Evolutionary conservation across 331 rosid genomes (phyloP).

Genomic region (Dryas integrifolia): DNA sequence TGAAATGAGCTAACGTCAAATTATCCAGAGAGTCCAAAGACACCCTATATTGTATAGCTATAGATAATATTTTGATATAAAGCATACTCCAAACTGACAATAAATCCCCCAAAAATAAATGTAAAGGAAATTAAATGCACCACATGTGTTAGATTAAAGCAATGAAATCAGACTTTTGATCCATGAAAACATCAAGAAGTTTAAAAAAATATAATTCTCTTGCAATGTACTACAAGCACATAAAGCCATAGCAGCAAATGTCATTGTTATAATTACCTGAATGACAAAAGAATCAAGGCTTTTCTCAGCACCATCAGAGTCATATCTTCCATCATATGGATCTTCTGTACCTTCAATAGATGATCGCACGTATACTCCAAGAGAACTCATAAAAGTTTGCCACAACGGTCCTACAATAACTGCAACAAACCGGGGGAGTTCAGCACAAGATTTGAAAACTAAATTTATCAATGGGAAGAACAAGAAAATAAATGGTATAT

Average conservation of each 20-base stretch:
- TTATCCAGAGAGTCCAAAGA: too few relatives aligned
- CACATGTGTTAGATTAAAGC: not conserved
- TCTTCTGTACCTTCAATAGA: constrained; percentile 78
- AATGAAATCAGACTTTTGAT: not conserved
- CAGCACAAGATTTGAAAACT: constrained; percentile 21
- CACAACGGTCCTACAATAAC: constrained; percentile 75
- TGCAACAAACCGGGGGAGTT: constrained; percentile 39
- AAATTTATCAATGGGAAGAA: constrained; percentile 21
- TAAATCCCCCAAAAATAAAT: too few relatives aligned
- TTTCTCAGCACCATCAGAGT: constrained; percentile 90
- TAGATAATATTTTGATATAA: too few relatives aligned
- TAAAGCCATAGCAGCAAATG: not conserved
- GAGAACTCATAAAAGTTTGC: constrained; percentile 78
- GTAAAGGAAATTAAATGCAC: not conserved
- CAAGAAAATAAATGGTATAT: constrained; percentile 6
- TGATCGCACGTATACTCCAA: constrained; percentile 66
- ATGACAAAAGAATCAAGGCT: constrained; percentile 87
- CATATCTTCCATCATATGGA: constrained; percentile 83
- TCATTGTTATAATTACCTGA: constrained; percentile 54
- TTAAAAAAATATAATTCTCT: not conserved
- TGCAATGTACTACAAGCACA: not conserved
- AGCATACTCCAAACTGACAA: too few relatives aligned
- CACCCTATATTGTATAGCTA: too few relatives aligned
- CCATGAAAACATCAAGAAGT: not conserved
- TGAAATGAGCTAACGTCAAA: too few relatives aligned